phyloP scores from a whole-genome alignment of 2,329 filamentous ascomycete genomes.

The Botrytis tulipae region DNA sequence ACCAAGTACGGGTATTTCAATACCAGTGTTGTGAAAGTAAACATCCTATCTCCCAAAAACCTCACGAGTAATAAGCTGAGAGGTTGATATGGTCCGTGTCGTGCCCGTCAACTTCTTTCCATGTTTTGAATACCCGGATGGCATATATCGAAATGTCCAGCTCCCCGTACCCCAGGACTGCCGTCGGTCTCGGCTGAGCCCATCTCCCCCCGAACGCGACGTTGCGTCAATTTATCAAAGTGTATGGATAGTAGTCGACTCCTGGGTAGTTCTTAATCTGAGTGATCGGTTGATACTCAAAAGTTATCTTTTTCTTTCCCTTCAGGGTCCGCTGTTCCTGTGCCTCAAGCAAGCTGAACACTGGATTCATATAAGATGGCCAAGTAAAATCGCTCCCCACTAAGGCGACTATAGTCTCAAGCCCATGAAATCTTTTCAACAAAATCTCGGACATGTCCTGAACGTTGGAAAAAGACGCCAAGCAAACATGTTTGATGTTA shows the following conservation, averaged over 20 bases:
- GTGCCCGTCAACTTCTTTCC: background rate
- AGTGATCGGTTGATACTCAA: background rate
- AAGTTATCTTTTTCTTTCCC: background rate
- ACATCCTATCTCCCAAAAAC: background rate
- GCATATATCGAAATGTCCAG: background rate
- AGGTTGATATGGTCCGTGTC: background rate
- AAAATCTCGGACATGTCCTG: background rate
- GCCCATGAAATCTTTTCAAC: background rate
- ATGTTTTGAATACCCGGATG: background rate
- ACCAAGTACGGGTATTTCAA: background rate
- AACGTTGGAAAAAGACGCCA: background rate
- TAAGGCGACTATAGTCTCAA: background rate
- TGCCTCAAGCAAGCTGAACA: background rate
- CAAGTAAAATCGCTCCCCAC: background rate
- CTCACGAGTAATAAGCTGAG: background rate
- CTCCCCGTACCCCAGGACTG: background rate
- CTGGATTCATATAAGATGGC: background rate
- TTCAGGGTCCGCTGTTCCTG: background rate
- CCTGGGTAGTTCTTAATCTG: background rate
- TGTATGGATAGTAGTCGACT: background rate
- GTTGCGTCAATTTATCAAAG: background rate
- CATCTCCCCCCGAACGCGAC: background rate
- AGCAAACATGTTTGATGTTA: background rate
- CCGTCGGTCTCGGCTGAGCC: background rate
- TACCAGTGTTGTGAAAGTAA: background rate